Evolutionary conservation across 257 asterid species (phyloP), one percentile per base, ranked within the genome.

Genomic region (Henckelia pumila): DNA sequence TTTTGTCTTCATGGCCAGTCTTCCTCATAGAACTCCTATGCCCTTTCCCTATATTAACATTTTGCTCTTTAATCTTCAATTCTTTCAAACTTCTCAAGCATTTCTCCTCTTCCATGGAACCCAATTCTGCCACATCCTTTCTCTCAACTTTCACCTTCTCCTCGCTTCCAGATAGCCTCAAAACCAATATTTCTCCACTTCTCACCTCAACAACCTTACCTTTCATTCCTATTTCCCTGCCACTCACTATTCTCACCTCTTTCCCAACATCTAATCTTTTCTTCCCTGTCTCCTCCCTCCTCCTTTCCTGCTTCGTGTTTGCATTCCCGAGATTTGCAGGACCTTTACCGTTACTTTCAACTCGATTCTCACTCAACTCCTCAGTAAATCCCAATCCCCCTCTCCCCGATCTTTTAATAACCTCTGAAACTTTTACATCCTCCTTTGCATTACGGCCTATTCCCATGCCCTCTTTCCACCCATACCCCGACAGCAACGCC

Each of bases 381-480:
- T 79, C 79, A 6, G 49, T 57, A 66, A 90, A 88, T 29, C 99
- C 97, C 63, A 90, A 40, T 59, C 99, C 99, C 66, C 89, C 99
- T 71, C 92, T 84, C 19, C 86, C 96, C 16, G 77, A 50, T 78
- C 88, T 86, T 73, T 61, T 85, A 17, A 44, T 77, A 40, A 69
- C 81, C 79, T 85, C 93, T 6, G 68, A 56, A 20, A 82, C 65
- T 40, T 83, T 81, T 33, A 83, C 86, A 78, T 88, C 96, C 78
- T 86, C 89, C 61, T 82, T 86, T 10, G 85, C 83, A 50, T 86
- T 81, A 55, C 83, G 81, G n/a, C 97, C 97, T 21, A 91, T 78
- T 8, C 97, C 97, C 40, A 65, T 76, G 44, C 95, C 96, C 70
- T 91, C 96, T 29, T 76, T 69, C 97, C 97, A 91, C 5, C 97